Base-by-base conservation (phyloP, 2,329 filamentous ascomycete species). In the Calonectria honghensis region DNA sequence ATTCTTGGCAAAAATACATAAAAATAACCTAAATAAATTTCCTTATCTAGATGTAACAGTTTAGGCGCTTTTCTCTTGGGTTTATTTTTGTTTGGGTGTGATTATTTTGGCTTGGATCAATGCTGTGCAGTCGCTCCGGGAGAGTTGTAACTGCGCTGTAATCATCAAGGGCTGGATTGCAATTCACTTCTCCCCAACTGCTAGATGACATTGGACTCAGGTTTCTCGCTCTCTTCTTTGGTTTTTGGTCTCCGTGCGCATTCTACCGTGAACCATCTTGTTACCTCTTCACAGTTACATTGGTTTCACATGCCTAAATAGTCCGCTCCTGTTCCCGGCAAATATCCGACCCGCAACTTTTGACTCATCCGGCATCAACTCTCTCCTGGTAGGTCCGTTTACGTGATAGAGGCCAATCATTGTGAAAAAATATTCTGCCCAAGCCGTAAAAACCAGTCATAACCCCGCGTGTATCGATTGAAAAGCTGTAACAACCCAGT, bases 351-450 rank as follows among this genome's bases (percentile, higher is more conserved):
- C 54, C 54, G 35, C n/a, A 61, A 29, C 57, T 18, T 9, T 63
- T 79, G 77, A 79, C 77, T 79, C 77, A 79, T 52, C 32, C 77
- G 77, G 77, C 68, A 73, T 73, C 75, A 71, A 69, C 45, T 73
- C 70, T 70, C 41, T 66, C 69, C 32, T 65, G 76, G 72, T 74
- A 78, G 74, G 76, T 75, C 48, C 31, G 27, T 51, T 37, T 52
- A 37, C n/a, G 41, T 41, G 57, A 18, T 35, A 10, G 31, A 39
- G 13, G 32, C 35, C 54, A 37, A 39, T 61, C 31, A 18, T 27
- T 61, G 54, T 61, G 18, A 24, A 39, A 61, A 61, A 39, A 27
- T 24, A 18, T 37, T 61, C 11, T 61, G 32, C 54, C n/a, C 35
- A 24, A 14, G n/a, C 14, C 5, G 57, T 61, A 39, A 24, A 24